Base-by-base conservation (phyloP, 1,139 yeast species). In the Pichia sp. region DNA sequence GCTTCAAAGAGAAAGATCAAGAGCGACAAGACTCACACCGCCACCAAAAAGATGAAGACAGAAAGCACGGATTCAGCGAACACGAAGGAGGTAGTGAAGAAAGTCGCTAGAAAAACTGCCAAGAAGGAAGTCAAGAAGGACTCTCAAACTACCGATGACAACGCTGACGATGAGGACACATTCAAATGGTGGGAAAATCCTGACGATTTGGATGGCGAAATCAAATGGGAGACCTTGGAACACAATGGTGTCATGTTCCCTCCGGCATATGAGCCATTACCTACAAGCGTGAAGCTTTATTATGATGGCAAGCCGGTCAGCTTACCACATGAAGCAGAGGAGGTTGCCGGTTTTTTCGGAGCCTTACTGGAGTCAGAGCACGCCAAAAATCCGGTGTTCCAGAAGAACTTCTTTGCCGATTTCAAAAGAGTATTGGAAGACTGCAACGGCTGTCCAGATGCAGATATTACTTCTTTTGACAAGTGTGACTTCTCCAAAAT, bases 191-290 rank as follows among this genome's bases (percentile, higher is more conserved):
- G 97, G 96, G 95, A 88, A 68, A 83, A 79, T 49, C 80, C 82
- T 46, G 83, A 84, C 49, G 83, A 84, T 51, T 67, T 75, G 44
- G 90, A 89, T 63, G 93, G 85, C 18, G 80, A 85, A 46, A 75
- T 84, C 53, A 88, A 89, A 66, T 93, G 98, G 99, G 84, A 80
- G 41, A 78, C 91, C 1, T 72, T 93, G 51, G 89, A 82, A 57
- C 98, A 93, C 66, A 83, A 80, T 61, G 99, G 98, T 61, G 97
- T 93, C 10, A 71, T 91, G 47, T 91, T 93, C 63, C 98, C 99
- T 2, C 97, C 98, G 0, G 85, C 82, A 9, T 91, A 93, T 68
- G 90, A 85, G 64, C 91, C 95, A 10, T 71, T 93, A 42, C 98
- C 98, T 0, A 73, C 80, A n/a, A 78, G 80, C 61, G 87, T 90